These are phyloP conservation scores for Auriscalpium microsporum DNA, from an alignment of 768 basidiomycete species.

Conservation along the genomic window DNA sequence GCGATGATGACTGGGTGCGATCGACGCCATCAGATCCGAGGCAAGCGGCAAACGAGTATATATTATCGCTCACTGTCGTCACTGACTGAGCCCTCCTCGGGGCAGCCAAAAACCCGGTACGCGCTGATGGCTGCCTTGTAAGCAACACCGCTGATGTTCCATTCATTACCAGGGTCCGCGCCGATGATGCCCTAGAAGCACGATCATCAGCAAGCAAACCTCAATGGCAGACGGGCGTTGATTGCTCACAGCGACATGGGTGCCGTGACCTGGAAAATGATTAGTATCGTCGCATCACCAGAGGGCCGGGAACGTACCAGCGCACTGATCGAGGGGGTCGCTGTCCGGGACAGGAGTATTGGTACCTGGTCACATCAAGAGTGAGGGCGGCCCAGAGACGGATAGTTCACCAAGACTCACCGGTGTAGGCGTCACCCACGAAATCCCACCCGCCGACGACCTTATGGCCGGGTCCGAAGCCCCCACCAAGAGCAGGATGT, in stretches of 20 bases:
- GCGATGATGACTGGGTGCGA: conserved; percentile 32
- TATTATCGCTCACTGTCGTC: conserved; percentile 37
- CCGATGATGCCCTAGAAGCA: conserved; percentile 46
- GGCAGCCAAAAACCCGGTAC: conserved; percentile 58
- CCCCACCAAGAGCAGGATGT: conserved; percentile 46
- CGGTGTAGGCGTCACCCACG: conserved; percentile 47
- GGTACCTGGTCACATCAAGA: no score
- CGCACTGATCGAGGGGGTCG: conserved; percentile 47
- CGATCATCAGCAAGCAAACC: conserved; percentile 18
- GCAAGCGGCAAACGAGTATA: neutral
- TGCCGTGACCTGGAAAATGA: neutral
- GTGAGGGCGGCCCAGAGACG: no score
- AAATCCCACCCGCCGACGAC: conserved; percentile 48
- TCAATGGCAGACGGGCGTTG: neutral
- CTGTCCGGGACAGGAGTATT: conserved; percentile 36
- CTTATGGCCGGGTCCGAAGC: conserved; percentile 43
- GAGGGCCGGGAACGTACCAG: conserved; percentile 19
- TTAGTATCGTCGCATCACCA: neutral
- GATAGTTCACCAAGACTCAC: conserved; percentile 17
- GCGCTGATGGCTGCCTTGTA: conserved; percentile 45
- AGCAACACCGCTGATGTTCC: conserved; percentile 65
- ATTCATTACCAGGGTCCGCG: conserved; percentile 48
- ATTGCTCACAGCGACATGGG: neutral
- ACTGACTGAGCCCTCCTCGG: conserved; percentile 29
- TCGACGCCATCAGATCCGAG: conserved; percentile 16